Percentiles rank a stretch among this genome's conserved stretches.
These are phyloP conservation scores for Nakazawaea ishiwadae DNA, from an alignment of 805 yeast genomes.

Conservation along the genomic window DNA sequence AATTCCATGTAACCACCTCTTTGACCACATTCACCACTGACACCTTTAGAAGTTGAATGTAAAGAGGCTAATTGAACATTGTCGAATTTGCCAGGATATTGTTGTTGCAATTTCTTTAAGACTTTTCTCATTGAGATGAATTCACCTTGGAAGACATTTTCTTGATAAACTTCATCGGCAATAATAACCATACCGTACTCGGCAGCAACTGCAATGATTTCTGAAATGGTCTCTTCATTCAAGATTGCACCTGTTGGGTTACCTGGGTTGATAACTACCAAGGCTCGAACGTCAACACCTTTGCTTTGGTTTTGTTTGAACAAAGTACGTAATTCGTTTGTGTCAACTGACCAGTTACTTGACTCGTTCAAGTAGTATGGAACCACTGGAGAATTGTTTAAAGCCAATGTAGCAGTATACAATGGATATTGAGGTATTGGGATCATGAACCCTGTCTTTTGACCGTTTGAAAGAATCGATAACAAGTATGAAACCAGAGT, in stretches of 20 bases:
- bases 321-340: slow-evolving; percentile 53
- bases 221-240: slow-evolving; percentile 57
- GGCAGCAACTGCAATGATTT: slow-evolving; percentile 76
- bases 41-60: slow-evolving; percentile 98
- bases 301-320: slow-evolving; percentile 42
- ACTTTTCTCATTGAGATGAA: slow-evolving; percentile 84
- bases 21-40: slow-evolving; percentile 98
- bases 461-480: slow-evolving; percentile 63
- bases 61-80: slow-evolving; percentile 86
- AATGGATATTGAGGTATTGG: slow-evolving; percentile 99
- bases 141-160: slow-evolving; percentile 76
- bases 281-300: slow-evolving; percentile 64
- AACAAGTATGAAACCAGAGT: slow-evolving; percentile 83
- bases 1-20: slow-evolving; percentile 99
- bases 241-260: slow-evolving; percentile 95
- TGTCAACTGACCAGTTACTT: slow-evolving; percentile 78
- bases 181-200: slow-evolving; percentile 79
- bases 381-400: slow-evolving; percentile 76
- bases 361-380: slow-evolving; percentile 85
- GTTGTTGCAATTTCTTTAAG: slow-evolving; percentile 54
- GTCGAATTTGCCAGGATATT: slow-evolving; percentile 50
- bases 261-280: slow-evolving; percentile 96
- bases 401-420: slow-evolving; percentile 89
- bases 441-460: slow-evolving; percentile 73
- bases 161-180: slow-evolving; percentile 98